Evolutionary conservation across 805 yeast species (phyloP), one percentile per base, ranked within the genome.

Genomic region (Scheffersomyces lignosus): DNA sequence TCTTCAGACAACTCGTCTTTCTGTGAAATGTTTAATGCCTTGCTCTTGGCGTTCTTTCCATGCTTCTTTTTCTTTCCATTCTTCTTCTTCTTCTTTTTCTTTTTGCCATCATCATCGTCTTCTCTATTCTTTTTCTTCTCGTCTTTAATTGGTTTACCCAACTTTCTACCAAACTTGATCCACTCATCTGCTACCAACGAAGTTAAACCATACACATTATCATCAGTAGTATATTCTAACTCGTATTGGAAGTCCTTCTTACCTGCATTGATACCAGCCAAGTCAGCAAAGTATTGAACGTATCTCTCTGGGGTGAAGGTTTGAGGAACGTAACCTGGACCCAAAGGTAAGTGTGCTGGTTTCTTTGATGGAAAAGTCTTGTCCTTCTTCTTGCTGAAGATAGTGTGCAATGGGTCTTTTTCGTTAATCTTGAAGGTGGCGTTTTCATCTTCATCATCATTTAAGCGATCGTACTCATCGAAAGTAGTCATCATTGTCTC

Each of bases 241-340:
- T 81, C 75, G 52, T 71, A 87, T 5, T 58, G 64, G 46, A 86
- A 83, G 13, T 66, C 56, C 46, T 71, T 63, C 15, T 62, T 47
- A 3, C 68, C 74, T 3, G 56, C 43, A 42, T 80, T 78, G 30
- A 79, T 67, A 8, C 59, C 44, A 17, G 66, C 40, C 42, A 87
- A 66, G 56, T 87, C 87, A n/a, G 81, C 73, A 56, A 66, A 87
- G 55, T 82, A 87, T 54, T 86, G 95, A 1, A 79, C 79, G 59
- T 81, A 88, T 41, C 78, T 66, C 27, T 75, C 72, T 0, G 96
- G 96, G 0, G 91, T 71, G 47, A 85, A 85, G 22, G 79, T 54
- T 62, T 87, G 95, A 2, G 81, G 76, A 2, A 63, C 60, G 54
- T 82, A 86, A 0, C 83, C 96, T 2, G 96, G 96, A 0, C 96